Conservation (phyloP, 371 early-diverging fungal genomes). For the Rhizomucor pusillus region DNA sequence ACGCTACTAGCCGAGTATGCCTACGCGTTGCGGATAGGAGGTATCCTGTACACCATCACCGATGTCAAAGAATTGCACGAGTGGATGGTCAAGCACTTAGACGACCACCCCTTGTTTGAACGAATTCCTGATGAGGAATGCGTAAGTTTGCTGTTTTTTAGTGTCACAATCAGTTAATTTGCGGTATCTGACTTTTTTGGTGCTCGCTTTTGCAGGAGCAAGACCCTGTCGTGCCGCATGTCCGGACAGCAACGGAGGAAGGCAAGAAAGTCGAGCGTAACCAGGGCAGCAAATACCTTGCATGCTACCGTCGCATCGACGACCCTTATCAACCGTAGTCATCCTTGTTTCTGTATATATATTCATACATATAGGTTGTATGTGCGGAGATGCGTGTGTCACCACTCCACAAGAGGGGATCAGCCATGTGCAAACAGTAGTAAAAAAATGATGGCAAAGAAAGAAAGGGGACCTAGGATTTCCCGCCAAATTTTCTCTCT, state of each 20-base stretch:
- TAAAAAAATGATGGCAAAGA: no score
- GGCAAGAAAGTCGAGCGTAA: constrained; percentile 96
- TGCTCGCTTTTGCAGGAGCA: constrained; percentile 39
- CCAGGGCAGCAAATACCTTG: constrained; percentile 91
- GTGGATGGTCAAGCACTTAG: constrained; percentile 96
- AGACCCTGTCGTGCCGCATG: constrained; percentile 87
- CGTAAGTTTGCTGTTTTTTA: constrained; percentile 30
- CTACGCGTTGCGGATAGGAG: constrained; percentile 84
- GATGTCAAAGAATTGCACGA: constrained; percentile 92
- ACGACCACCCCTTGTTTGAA: constrained; percentile 92
- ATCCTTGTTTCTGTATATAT: constrained; percentile 1
- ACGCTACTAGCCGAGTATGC: constrained; percentile 95
- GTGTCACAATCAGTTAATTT: no score
- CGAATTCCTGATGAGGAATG: constrained; percentile 83
- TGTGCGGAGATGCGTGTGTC: no score
- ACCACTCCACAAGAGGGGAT: no score
- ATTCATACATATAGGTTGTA: no score
- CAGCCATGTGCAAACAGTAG: no score
- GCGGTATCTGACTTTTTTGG: no score
- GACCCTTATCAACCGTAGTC: constrained; percentile 43
- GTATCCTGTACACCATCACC: constrained; percentile 95
- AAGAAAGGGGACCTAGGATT: no score
- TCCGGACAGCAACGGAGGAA: constrained; percentile 91
- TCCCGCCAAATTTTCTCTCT: no score
- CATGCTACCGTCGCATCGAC: constrained; percentile 82